These are phyloP conservation scores for Tetrapisispora taiwanensis DNA, from an alignment of 805 yeast genomes.

Conservation along the genomic window DNA sequence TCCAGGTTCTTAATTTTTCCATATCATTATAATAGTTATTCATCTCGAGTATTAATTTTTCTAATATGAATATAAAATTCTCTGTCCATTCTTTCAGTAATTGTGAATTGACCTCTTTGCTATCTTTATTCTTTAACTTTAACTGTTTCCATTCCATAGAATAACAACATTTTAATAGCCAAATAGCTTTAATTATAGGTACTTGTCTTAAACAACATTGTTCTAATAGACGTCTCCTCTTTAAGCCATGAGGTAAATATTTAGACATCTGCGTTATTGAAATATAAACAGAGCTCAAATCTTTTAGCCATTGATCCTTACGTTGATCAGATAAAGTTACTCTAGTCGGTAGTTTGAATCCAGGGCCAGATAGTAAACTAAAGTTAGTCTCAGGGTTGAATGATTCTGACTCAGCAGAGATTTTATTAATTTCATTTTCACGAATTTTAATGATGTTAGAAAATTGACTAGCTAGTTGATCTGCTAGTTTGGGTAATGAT, in stretches of 20 bases:
- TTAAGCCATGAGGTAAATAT: conserved; percentile 83
- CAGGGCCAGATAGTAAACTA: conserved; percentile 24
- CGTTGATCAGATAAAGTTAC: conserved; percentile 85
- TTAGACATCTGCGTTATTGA: conserved; percentile 61
- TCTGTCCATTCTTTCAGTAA: conserved; percentile 90
- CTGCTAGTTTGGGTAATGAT: conserved; percentile 24
- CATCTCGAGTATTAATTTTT: conserved; percentile 28
- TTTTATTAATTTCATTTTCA: conserved; percentile 25
- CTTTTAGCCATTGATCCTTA: conserved; percentile 76
- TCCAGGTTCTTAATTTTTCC: conserved; percentile 30
- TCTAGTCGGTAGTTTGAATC: conserved; percentile 32
- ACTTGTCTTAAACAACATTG: conserved; percentile 56
- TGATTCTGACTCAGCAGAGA: conserved; percentile 9
- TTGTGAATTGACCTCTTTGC: conserved; percentile 22
- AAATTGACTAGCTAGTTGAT: conserved; percentile 22
- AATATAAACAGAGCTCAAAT: conserved; percentile 56
- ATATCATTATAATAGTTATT: conserved; percentile 21
- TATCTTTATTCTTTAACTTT: conserved; percentile 8
- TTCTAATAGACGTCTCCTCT: conserved; percentile 64
- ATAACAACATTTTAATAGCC: conserved; percentile 85
- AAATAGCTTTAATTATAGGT: conserved; percentile 73
- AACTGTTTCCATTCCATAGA: conserved; percentile 48
- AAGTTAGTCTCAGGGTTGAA: conserved; percentile 2
- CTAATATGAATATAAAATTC: conserved; percentile 51
- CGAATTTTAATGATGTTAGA: conserved; percentile 22